Percentiles rank a stretch among this genome's conserved stretches.
These are phyloP conservation scores for Phytophthora cajani DNA, from an alignment of 352 stramenopile genomes.

Conservation along the genomic window DNA sequence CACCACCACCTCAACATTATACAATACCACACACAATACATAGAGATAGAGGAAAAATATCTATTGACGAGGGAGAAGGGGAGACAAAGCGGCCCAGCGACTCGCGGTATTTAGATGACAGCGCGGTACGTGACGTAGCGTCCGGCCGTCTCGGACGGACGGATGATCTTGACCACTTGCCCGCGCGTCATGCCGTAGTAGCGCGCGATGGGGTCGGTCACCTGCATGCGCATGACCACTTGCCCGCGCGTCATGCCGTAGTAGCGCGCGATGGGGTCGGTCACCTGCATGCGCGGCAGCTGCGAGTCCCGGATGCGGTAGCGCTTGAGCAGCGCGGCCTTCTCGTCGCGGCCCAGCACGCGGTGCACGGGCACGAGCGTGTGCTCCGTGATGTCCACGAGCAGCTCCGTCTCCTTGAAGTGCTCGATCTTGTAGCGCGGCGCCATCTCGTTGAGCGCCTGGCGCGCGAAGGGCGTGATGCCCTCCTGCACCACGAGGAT, in stretches of 20 bases:
- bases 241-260: conserved; percentile 96
- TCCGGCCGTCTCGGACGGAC: conserved; percentile 98
- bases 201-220: conserved; percentile 98
- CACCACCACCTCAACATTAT: neutral
- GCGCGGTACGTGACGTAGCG: conserved; percentile 99
- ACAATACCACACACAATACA: neutral
- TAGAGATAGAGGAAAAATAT: conserved; percentile 8
- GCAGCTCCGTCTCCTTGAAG: conserved; percentile 99
- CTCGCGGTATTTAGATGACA: conserved; percentile 91
- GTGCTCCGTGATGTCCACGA: conserved; percentile 99
- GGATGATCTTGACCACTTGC: conserved; percentile 99
- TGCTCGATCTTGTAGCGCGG: conserved; percentile 94
- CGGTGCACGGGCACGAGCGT: conserved; percentile 98
- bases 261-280: conserved; percentile 99
- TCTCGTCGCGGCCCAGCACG: conserved; percentile 97
- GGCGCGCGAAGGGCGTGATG: conserved; percentile 98
- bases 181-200: conserved; percentile 97
- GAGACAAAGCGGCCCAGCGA: neutral
- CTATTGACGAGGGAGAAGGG: conserved; percentile 6
- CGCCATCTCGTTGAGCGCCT: conserved; percentile 96
- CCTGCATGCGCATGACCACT: conserved; percentile 99
- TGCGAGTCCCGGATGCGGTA: conserved; percentile 99
- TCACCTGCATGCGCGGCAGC: conserved; percentile 98
- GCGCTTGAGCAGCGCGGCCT: conserved; percentile 97
- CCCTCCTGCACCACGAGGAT: conserved; percentile 97